Base-by-base conservation (phyloP, 768 basidiomycete genomes). In the Cystobasidium ongulense region DNA sequence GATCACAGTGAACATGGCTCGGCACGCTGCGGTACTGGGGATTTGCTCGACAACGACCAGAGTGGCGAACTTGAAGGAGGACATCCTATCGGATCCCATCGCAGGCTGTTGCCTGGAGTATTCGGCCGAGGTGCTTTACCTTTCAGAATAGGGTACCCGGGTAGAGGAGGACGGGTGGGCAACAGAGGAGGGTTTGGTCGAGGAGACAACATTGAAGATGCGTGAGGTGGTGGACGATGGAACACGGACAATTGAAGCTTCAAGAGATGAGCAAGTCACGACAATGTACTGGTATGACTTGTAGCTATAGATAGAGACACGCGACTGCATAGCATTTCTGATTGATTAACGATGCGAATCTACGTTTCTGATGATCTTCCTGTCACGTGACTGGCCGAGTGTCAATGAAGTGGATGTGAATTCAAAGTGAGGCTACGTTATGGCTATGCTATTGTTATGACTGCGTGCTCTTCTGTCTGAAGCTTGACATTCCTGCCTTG, bases 61-160 rank as follows among this genome's bases (percentile, higher is more conserved):
- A 54, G 27, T 31, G 15, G 21, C 29, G 29, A 53, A 3, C n/a
- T 15, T 53, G 7, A 33, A 27, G 57, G 15, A 15, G 57, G 57
- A 1, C 25, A 27, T 35, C 2, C 57, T 5, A 29, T 59, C 21
- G 57, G 57, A 5, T 29, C 57, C 5, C 57, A 59, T 59, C 4
- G 57, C 2, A 27, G 57, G 21, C 57, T 35, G 5, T 29, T 59
- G 21, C 57, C 57, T 59, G 57, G 68, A 5, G 35, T 35, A 21
- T 27, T 36, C 23, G 50, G 50, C 18, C 25, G 53, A 54, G 50
- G 46, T 23, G 38, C 27, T 1, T 11, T 71, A 8, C 68, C 68
- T 31, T 71, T 71, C 68, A 54, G 68, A n/a, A 33, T 71, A 33
- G 68, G 68, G 5, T 71, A 35, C 25, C 46, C 68, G 25, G 68